phyloP scores from a whole-genome alignment of 306 rosid genomes.

The Cicer pinnatifidum region DNA sequence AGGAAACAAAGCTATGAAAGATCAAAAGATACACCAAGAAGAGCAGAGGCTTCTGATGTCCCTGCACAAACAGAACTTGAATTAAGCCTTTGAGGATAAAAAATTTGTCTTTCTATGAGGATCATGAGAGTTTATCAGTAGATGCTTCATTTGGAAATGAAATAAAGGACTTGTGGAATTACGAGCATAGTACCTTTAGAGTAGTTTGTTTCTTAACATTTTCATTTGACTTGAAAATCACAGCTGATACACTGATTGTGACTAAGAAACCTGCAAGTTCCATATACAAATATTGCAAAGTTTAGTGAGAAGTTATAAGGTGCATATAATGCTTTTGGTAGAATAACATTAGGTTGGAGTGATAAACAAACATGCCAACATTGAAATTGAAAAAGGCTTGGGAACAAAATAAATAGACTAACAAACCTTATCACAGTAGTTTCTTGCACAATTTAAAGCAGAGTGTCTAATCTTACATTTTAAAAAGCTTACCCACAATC shows the following conservation, averaged over 20 bases:
- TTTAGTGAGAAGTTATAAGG: neutral
- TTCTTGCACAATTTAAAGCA: too few species aligned
- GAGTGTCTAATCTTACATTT: too few species aligned
- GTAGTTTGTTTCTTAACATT: constrained; percentile 95
- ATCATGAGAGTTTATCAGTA: neutral
- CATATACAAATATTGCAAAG: constrained; percentile 36
- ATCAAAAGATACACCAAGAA: constrained; percentile 51
- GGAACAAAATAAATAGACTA: too few species aligned
- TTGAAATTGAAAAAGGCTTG: too few species aligned
- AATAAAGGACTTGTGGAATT: neutral
- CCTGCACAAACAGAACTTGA: constrained; percentile 59
- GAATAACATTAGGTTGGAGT: neutral
- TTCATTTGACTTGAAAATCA: constrained; percentile 59
- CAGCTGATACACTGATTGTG: constrained; percentile 79
- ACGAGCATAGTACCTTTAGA: constrained; percentile 65
- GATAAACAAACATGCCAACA: neutral
- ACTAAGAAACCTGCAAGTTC: constrained; percentile 79
- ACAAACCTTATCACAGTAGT: too few species aligned
- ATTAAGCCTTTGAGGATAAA: constrained; percentile 35
- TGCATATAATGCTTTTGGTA: neutral
- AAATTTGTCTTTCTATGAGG: neutral
- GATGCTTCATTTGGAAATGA: constrained; percentile 24
- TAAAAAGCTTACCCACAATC: too few species aligned
- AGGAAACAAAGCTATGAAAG: neutral
- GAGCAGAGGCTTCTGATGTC: constrained; percentile 73